Conservation (phyloP, 768 basidiomycete species). For the Agaricus subrufescens region DNA sequence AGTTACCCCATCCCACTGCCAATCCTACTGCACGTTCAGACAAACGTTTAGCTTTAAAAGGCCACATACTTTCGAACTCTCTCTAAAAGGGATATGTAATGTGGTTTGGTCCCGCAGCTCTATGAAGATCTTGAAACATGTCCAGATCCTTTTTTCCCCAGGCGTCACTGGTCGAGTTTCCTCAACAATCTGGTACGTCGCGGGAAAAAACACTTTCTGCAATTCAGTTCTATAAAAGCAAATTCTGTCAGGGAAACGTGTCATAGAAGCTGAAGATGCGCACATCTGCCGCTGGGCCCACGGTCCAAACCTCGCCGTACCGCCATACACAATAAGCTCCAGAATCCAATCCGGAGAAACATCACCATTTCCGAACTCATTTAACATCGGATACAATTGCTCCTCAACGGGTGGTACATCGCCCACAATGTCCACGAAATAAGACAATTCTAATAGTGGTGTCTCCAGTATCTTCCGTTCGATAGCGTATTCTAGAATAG, state of each 20-base stretch:
- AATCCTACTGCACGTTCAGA: constrained; percentile 50
- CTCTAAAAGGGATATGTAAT: constrained; percentile 85
- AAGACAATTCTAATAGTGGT: constrained; percentile 71
- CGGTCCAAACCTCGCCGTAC: constrained; percentile 81
- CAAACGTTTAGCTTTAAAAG: background rate
- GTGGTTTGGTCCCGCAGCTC: constrained; percentile 76
- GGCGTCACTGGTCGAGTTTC: constrained; percentile 56
- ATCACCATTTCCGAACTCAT: constrained; percentile 68
- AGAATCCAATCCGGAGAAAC: constrained; percentile 91
- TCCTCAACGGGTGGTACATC: constrained; percentile 46
- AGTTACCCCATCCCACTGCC: constrained; percentile 80
- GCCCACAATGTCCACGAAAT: constrained; percentile 84
- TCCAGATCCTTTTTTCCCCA: constrained; percentile 82
- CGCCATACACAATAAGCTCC: constrained; percentile 76
- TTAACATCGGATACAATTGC: constrained; percentile 13
- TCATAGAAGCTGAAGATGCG: background rate
- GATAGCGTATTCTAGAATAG: constrained; percentile 77
- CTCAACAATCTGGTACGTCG: constrained; percentile 61
- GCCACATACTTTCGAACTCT: constrained; percentile 71
- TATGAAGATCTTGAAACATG: constrained; percentile 73
- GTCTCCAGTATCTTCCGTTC: constrained; percentile 81
- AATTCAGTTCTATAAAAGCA: constrained; percentile 52
- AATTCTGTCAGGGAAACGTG: constrained; percentile 1
- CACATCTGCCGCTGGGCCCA: constrained; percentile 96
- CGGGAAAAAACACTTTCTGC: constrained; percentile 81